Evolutionary conservation across 306 rosid genomes (phyloP), one percentile per base, ranked within the genome.

Genomic region (Acacia confusa): DNA sequence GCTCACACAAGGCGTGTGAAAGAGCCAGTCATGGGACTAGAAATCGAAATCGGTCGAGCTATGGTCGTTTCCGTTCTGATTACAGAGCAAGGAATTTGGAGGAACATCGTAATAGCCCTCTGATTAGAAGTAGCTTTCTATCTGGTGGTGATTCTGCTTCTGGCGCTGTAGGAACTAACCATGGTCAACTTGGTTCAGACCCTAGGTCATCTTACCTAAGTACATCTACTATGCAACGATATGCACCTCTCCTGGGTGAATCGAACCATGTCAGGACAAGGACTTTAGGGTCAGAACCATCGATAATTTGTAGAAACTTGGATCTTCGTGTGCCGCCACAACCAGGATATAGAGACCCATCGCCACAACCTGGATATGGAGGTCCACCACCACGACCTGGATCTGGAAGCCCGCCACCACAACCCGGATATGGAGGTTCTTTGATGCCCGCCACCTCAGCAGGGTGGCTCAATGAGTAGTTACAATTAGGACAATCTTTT

Each of bases 241-340:
- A 92, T 81, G 87, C 84, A 7, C 92, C 97, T 55, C 89, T 86
- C 65, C 34, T 92, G 20, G 92, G 92, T 70, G 92, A 88, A 76
- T 32, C 86, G 50, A 93, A 89, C 88, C 84, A 79, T 79, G n/a
- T 24, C 5, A 76, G 90, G 75, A 66, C 76, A 70, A 82, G 81
- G 40, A 68, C 82, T 81, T 45, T 84, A 22, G 87, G 88, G 7
- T 55, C 79, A 43, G 89, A 63, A 32, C 84, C 71, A 20, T 86
- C 81, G 47, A 67, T 47, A 53, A 67, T 41, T 67, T 61, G 80
- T 74, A 45, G 83, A 82, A 78, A 71, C 50, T 71, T 22, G 36
- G 88, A 81, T 61, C 89, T 10, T 15, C 78, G 85, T 74, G 69
- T 77, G 36, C 86, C 81, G 14, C 87, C 84, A 17, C 89, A 9